Evolutionary conservation across 257 asterid genomes (phyloP).

Genomic region (Linderniella brevidens): DNA sequence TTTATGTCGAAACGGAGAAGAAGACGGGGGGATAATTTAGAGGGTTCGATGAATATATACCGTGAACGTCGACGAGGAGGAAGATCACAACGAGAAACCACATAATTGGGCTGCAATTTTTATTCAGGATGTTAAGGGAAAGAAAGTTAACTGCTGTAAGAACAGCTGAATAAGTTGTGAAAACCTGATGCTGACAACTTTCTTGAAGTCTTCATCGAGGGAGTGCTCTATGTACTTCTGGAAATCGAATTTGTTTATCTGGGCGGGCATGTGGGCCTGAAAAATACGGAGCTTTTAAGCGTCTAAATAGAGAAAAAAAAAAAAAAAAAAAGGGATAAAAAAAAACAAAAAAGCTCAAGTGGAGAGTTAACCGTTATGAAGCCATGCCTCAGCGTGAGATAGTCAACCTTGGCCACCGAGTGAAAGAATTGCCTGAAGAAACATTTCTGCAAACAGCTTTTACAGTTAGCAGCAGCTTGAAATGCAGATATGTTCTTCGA

Average conservation of each 20-base stretch:
- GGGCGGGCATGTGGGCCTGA: constrained; percentile 39
- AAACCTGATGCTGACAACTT: constrained; percentile 37
- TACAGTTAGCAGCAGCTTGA: not conserved
- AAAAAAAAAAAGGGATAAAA: too few relatives aligned
- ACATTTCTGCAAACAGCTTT: constrained; percentile 29
- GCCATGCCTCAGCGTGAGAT: constrained; percentile 47
- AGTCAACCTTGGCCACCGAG: constrained; percentile 43
- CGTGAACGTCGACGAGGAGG: constrained; percentile 22
- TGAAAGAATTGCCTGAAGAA: constrained; percentile 41
- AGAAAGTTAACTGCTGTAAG: not conserved
- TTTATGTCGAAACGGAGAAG: not conserved
- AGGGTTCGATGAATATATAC: constrained; percentile 10
- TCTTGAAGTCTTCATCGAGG: constrained; percentile 39
- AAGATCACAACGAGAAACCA: constrained; percentile 27
- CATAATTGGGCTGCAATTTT: constrained; percentile 21
- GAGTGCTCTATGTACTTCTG: constrained; percentile 34
- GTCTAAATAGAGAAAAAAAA: too few relatives aligned
- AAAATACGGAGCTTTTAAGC: too few relatives aligned
- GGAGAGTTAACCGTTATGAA: constrained; percentile 12
- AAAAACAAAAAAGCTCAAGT: too few relatives aligned
- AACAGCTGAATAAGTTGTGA: not conserved
- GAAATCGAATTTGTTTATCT: constrained; percentile 22
- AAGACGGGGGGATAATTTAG: not conserved
- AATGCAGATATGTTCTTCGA: too few relatives aligned
- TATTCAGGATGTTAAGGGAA: constrained; percentile 1